Base-by-base conservation (phyloP, 371 early-diverging fungal species). In the Mucor velutinosus region DNA sequence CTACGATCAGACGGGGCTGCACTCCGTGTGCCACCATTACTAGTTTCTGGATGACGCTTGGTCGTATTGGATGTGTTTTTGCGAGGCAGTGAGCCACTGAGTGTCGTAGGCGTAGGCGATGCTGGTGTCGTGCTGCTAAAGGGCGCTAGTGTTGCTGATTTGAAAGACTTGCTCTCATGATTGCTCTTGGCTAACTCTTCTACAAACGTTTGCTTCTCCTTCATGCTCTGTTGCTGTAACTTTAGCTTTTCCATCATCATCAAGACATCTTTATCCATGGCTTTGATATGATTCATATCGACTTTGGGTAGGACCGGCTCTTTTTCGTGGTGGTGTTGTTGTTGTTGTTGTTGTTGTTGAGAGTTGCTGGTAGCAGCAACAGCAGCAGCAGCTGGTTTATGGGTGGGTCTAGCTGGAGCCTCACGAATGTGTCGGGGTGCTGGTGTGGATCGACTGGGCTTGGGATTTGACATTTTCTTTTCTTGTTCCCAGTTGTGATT, bases 401-500 rank as follows among this genome's bases (percentile, higher is more conserved):
- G 15, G 3, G 37, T 62, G 10, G 71, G 71, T 21, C 60, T 59
- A 41, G 60, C 25, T 23, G 75, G 75, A 15, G 70, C 56, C 37
- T 67, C 69, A 27, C 71, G 57, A 25, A 71, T 67, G 37, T 74
- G 56, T 30, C 64, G 29, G 41, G 74, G 74, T 12, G 75, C 71
- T 65, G 75, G 75, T 60, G 75, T 71, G 1, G 75, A 74, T 59
- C 59, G 49, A 60, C 75, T 74, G n/a, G 75, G 47, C 14, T 66
- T 74, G 17, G 60, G 71, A 8, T 58, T 59, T 32, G 65, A 57
- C 49, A 58, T 30, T 53, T 64, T 56, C 33, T 65, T 65, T 32
- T 72, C 61, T 39, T 59, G 37, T 23, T 60, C 47, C 62, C 65
- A 62, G 29, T 56, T 27, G 19, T 45, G 45, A 14, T 45, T 51